These are phyloP conservation scores for Lecanicillium sp. DNA, from an alignment of 2,329 filamentous ascomycete genomes.

Conservation along the genomic window DNA sequence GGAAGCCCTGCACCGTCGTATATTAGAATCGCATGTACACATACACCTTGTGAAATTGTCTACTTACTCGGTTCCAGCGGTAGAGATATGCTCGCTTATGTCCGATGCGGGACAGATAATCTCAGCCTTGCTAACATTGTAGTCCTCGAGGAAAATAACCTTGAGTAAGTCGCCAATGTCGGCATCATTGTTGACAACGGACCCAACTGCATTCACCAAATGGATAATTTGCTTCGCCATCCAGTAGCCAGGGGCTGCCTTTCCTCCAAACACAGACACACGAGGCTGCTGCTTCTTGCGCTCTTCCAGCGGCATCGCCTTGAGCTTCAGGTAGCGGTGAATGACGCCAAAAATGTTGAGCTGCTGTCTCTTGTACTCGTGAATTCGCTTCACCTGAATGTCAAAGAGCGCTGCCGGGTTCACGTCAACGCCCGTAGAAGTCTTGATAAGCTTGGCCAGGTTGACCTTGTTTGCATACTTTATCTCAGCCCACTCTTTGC, in stretches of 20 bases:
- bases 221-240: slow-evolving; percentile 99
- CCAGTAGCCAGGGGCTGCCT: slow-evolving; percentile 97
- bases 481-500: slow-evolving; percentile 91
- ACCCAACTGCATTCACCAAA: slow-evolving; percentile 83
- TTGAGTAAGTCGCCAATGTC: slow-evolving; percentile 93
- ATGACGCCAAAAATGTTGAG: slow-evolving; percentile 99
- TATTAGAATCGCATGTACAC: slow-evolving; percentile 2
- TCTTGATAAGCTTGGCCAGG: slow-evolving; percentile 85
- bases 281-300: slow-evolving; percentile 79
- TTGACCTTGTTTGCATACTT: slow-evolving; percentile 94
- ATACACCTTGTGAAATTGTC: slow-evolving; percentile 1
- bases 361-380: slow-evolving; percentile 98
- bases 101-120: slow-evolving; percentile 93
- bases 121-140: slow-evolving; percentile 99
- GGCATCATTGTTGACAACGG: slow-evolving; percentile 83
- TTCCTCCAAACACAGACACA: slow-evolving; percentile 94
- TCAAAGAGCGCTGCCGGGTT: slow-evolving; percentile 88
- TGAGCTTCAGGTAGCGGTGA: slow-evolving; percentile 84
- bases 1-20: slow-evolving; percentile 39
- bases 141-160: slow-evolving; percentile 95
- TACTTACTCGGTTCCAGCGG: slow-evolving; percentile 78
- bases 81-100: slow-evolving; percentile 97
- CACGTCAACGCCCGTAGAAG: slow-evolving; percentile 68
- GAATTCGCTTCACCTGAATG: slow-evolving; percentile 97
- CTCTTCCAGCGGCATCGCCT: slow-evolving; percentile 74